Evolutionary conservation across 768 basidiomycete genomes (phyloP).

Genomic region (Pleurotus eryngii): DNA sequence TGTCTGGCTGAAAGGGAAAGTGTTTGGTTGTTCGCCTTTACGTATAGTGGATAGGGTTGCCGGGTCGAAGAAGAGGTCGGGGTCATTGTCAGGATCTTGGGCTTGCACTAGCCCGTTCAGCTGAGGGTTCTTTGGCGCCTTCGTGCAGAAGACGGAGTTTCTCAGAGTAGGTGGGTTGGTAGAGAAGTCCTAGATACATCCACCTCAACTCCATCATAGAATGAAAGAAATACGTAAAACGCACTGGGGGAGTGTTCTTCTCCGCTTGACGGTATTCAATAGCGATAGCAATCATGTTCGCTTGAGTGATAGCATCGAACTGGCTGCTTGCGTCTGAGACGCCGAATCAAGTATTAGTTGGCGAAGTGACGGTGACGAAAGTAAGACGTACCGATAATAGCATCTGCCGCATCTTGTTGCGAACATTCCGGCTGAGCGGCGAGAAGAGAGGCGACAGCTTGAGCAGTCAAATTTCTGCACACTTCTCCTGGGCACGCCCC

Average conservation of each 20-base stretch:
- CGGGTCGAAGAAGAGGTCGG: constrained; percentile 50
- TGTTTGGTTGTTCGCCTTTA: constrained; percentile 46
- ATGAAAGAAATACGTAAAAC: constrained; percentile 10
- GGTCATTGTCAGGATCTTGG: constrained; percentile 52
- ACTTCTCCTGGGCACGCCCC: constrained; percentile 45
- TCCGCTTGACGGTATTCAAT: constrained; percentile 51
- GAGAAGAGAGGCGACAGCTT: constrained; percentile 48
- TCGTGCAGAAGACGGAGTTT: constrained; percentile 59
- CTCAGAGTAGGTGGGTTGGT: constrained; percentile 45
- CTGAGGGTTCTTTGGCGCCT: constrained; percentile 45
- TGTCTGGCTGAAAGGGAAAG: constrained; percentile 40
- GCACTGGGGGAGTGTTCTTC: constrained; percentile 58
- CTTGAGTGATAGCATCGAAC: constrained; percentile 47
- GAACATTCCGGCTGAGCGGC: constrained; percentile 51
- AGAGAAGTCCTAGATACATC: constrained; percentile 41
- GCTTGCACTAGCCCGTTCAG: constrained; percentile 48
- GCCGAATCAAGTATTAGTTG: neutral
- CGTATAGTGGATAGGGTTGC: constrained; percentile 34
- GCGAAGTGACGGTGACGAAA: no score
- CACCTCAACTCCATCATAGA: neutral
- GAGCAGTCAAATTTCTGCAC: constrained; percentile 47
- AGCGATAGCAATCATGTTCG: constrained; percentile 50
- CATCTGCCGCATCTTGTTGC: constrained; percentile 56
- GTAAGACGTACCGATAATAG: constrained; percentile 44
- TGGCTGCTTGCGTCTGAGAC: constrained; percentile 46